A percentile compares a stretch with the other conserved stretches of the same genome.
phyloP scores from a whole-genome alignment of 2,329 filamentous ascomycete genomes.

The Fusarium abutilonis region DNA sequence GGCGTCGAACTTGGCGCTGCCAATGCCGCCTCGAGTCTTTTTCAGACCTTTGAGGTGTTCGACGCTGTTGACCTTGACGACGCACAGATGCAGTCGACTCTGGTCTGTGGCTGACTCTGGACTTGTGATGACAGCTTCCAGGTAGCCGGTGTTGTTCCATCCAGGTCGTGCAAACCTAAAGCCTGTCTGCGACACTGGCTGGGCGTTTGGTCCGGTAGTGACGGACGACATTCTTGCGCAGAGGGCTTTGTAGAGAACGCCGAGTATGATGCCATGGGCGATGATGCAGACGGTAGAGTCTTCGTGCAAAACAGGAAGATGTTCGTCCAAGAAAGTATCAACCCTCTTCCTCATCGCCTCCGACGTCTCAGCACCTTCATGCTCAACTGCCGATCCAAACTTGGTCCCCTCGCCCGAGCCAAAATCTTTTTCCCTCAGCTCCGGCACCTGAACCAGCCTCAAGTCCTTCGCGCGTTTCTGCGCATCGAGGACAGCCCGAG shows the following conservation, averaged over 20 bases:
- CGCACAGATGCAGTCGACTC: conserved; percentile 48
- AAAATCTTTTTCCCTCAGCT: conserved; percentile 79
- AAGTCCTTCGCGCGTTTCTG: conserved; percentile 52
- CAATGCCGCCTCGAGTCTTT: conserved; percentile 83
- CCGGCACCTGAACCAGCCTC: conserved; percentile 43
- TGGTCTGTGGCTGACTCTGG: neutral
- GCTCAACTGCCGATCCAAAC: conserved; percentile 53
- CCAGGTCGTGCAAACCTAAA: conserved; percentile 42
- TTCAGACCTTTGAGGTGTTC: conserved; percentile 78
- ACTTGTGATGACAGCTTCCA: conserved; percentile 48
- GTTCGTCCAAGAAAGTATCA: conserved; percentile 71
- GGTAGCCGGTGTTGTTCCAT: conserved; percentile 66
- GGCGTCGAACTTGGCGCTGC: conserved; percentile 78
- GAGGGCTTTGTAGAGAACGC: conserved; percentile 72
- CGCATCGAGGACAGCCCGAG: conserved; percentile 69
- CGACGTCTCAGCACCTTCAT: conserved; percentile 71
- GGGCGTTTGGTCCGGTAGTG: conserved; percentile 30
- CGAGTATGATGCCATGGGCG: conserved; percentile 84
- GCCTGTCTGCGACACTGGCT: conserved; percentile 18
- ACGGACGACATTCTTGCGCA: conserved; percentile 59
- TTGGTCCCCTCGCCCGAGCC: conserved; percentile 74
- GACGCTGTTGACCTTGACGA: conserved; percentile 73
- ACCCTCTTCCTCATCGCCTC: conserved; percentile 72
- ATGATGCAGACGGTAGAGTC: conserved; percentile 60
- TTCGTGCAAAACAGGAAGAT: conserved; percentile 63